Conservation (phyloP, 192 early-diverging fungal genomes). For the Phycomyces blakesleeanus region DNA sequence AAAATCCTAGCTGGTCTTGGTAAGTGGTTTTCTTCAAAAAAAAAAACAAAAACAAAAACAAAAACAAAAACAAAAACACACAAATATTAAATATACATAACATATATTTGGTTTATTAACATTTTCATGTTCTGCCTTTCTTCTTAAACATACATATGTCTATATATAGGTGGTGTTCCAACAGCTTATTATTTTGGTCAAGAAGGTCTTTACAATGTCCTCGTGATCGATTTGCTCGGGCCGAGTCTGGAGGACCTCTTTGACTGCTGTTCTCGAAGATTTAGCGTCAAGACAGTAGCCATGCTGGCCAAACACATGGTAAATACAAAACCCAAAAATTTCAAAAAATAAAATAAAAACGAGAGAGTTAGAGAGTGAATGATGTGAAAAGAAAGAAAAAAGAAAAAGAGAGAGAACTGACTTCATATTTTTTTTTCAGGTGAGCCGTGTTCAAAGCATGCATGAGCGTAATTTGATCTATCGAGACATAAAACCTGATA, state of each 20-base stretch:
- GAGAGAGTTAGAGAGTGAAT: too few relatives aligned
- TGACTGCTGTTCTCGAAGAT: constrained; percentile 91
- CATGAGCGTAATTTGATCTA: constrained; percentile 95
- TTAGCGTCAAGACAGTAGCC: constrained; percentile 90
- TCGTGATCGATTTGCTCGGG: constrained; percentile 92
- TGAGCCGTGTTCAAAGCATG: constrained; percentile 80
- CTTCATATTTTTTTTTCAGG: constrained; percentile 30
- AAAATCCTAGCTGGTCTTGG: constrained; percentile 76
- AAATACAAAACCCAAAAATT: too few relatives aligned
- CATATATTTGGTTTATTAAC: too few relatives aligned
- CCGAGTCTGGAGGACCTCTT: constrained; percentile 94
- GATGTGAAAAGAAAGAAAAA: too few relatives aligned
- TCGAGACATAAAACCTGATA: constrained; percentile 98
- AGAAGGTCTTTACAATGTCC: constrained; percentile 92
- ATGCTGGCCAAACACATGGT: constrained; percentile 97
- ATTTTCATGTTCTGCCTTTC: constrained; percentile 5
- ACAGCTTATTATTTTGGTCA: constrained; percentile 93
- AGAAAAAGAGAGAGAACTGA: too few relatives aligned
- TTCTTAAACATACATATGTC: too few relatives aligned
- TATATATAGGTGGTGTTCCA: constrained; percentile 72
- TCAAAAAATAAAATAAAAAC: too few relatives aligned
- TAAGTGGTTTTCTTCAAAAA: too few relatives aligned
- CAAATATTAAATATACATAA: too few relatives aligned
- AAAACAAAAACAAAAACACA: too few relatives aligned
- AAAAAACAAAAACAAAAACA: too few relatives aligned